A percentile compares a stretch with the other conserved stretches of the same genome.
Conservation (phyloP, 306 rosid species). For the Inga laurina region DNA sequence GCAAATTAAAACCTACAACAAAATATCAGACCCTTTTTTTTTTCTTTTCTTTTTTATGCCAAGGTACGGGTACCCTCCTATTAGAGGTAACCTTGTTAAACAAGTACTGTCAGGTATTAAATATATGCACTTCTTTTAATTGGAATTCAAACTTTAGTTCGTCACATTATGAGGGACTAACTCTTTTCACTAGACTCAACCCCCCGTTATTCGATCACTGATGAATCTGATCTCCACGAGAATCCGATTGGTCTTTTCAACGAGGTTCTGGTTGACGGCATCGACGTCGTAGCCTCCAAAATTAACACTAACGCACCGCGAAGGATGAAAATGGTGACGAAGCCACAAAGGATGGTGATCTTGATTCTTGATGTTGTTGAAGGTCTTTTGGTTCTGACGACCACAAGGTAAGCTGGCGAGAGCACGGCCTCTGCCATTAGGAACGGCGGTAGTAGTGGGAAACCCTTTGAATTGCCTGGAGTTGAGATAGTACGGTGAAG, state of each 20-base stretch:
- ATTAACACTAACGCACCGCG: constrained; percentile 82
- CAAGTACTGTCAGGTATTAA: too few species aligned
- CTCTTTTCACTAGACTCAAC: too few species aligned
- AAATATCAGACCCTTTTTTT: too few species aligned
- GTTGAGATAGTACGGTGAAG: too few species aligned
- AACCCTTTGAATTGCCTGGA: too few species aligned
- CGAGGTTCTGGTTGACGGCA: constrained; percentile 50
- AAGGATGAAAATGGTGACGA: constrained; percentile 80
- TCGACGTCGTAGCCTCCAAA: constrained; percentile 63
- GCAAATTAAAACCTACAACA: too few species aligned
- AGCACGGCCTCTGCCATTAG: constrained; percentile 35
- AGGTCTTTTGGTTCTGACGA: constrained; percentile 84
- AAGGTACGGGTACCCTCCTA: too few species aligned
- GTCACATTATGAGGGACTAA: too few species aligned
- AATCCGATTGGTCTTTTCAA: constrained; percentile 74
- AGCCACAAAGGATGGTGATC: constrained; percentile 83
- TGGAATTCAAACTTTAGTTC: too few species aligned
- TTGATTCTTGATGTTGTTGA: constrained; percentile 84
- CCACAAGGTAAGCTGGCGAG: constrained; percentile 54
- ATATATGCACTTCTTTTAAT: too few species aligned
- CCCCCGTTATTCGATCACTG: constrained; percentile 33
- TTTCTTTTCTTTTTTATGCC: too few species aligned
- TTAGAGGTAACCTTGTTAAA: too few species aligned
- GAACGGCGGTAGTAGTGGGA: constrained; percentile 32
- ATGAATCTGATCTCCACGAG: constrained; percentile 86